Conservation (phyloP, 805 yeast genomes). For the Suhomyces sp. region DNA sequence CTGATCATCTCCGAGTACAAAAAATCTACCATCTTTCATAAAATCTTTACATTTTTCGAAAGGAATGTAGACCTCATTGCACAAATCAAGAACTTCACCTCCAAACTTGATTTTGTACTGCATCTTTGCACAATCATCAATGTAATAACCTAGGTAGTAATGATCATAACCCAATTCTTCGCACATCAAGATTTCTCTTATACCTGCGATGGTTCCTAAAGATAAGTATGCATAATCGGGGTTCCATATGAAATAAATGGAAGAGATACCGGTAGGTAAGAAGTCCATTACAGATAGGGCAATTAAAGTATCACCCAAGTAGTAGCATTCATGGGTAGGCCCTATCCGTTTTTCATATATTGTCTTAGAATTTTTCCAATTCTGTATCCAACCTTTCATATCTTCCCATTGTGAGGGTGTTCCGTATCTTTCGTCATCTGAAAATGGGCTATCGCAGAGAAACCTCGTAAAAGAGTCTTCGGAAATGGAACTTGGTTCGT, state of each 20-base stretch:
- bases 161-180: conserved; percentile 45
- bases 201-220: conserved; percentile 74
- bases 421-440: conserved; percentile 23
- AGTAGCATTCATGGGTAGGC: conserved; percentile 79
- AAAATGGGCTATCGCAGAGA: conserved; percentile 68
- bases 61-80: conserved; percentile 45
- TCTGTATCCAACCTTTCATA: conserved; percentile 42
- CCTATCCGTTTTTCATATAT: conserved; percentile 39
- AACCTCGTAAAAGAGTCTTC: conserved; percentile 57
- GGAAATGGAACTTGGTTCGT: conserved; percentile 47
- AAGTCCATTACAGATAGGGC: conserved; percentile 80
- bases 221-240: conserved; percentile 70
- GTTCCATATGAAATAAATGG: conserved; percentile 88
- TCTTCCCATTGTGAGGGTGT: conserved; percentile 35
- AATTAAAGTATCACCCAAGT: conserved; percentile 56
- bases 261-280: conserved; percentile 71
- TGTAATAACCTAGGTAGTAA: conserved; percentile 80
- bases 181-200: conserved; percentile 64
- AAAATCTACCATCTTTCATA: conserved; percentile 31
- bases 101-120: conserved; percentile 76
- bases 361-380: conserved; percentile 1
- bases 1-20: conserved; percentile 21
- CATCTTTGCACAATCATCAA: conserved; percentile 81
- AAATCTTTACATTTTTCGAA: conserved; percentile 28
- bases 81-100: conserved; percentile 65